These are phyloP conservation scores for Lecanoromycetidae sp. DNA, from an alignment of 2,329 filamentous ascomycete genomes.

Conservation along the genomic window DNA sequence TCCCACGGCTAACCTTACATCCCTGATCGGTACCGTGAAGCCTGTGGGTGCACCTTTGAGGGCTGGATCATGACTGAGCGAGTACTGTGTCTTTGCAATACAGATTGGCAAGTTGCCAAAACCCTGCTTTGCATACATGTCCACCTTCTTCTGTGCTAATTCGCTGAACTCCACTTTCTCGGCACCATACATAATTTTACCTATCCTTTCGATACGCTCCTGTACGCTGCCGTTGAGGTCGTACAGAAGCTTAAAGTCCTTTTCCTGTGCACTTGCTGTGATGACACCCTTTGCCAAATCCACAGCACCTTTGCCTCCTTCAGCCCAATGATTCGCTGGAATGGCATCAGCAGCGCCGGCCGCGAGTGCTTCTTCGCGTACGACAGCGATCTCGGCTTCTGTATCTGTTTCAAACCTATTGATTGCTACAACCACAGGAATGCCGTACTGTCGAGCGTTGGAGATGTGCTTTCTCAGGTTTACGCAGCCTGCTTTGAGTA, in stretches of 20 bases:
- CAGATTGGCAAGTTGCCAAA: constrained; percentile 91
- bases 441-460: constrained; percentile 78
- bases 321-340: constrained; percentile 89
- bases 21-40: constrained; percentile 87
- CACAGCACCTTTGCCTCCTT: constrained; percentile 80
- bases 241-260: constrained; percentile 82
- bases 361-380: constrained; percentile 80
- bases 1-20: constrained; percentile 86
- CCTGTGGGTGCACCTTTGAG: constrained; percentile 91
- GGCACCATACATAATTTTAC: constrained; percentile 88
- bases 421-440: constrained; percentile 92
- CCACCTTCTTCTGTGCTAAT: constrained; percentile 88
- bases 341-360: constrained; percentile 92
- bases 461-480: constrained; percentile 92
- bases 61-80: constrained; percentile 79
- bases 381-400: constrained; percentile 75
- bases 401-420: constrained; percentile 95
- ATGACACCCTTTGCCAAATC: constrained; percentile 82
- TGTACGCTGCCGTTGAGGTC: constrained; percentile 65
- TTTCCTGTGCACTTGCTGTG: constrained; percentile 67
- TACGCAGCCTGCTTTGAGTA: constrained; percentile 78
- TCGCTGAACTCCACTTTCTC: constrained; percentile 83
- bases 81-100: constrained; percentile 97
- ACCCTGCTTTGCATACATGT: constrained; percentile 84
- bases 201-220: constrained; percentile 82